Evolutionary conservation across 2,329 filamentous ascomycete genomes (phyloP).

Genomic region (Ophiostoma australiae): DNA sequence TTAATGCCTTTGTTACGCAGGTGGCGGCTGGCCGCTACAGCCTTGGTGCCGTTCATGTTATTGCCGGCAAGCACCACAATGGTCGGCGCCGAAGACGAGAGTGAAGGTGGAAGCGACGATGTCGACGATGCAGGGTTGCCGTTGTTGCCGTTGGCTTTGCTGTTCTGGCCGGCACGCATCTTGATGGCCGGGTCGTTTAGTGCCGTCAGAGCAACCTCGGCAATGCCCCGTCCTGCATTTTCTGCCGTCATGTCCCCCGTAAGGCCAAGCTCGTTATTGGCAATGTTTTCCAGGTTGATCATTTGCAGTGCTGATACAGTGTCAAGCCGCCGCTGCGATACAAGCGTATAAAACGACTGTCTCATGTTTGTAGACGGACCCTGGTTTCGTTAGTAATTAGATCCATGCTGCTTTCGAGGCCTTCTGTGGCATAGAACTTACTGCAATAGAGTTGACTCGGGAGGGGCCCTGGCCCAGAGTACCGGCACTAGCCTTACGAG

Average conservation of each 20-base stretch:
- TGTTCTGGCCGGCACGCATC: slow-evolving; percentile 44
- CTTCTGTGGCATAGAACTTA: not conserved
- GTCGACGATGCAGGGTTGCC: not conserved
- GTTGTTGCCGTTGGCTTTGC: not conserved
- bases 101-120: not conserved
- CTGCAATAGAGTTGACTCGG: slow-evolving; percentile 43
- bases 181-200: slow-evolving; percentile 59
- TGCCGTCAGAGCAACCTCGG: slow-evolving; percentile 70
- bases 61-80: slow-evolving; percentile 88
- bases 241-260: slow-evolving; percentile 88
- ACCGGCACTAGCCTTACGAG: slow-evolving; percentile 50
- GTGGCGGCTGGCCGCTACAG: slow-evolving; percentile 80
- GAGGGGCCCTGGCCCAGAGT: slow-evolving; percentile 40
- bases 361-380: slow-evolving; percentile 1
- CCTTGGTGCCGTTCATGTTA: slow-evolving; percentile 79
- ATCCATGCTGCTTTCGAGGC: not conserved
- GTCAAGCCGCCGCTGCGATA: slow-evolving; percentile 55
- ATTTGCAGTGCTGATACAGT: slow-evolving; percentile 73
- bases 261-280: slow-evolving; percentile 78
- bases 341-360: slow-evolving; percentile 49
- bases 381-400: not conserved
- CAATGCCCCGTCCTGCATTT: slow-evolving; percentile 82
- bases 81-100: slow-evolving; percentile 31
- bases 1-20: slow-evolving; percentile 77
- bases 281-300: slow-evolving; percentile 87